Evolutionary conservation across 176 grass and related monocot genomes (phyloP).

Genomic region (Neostapfia colusana): DNA sequence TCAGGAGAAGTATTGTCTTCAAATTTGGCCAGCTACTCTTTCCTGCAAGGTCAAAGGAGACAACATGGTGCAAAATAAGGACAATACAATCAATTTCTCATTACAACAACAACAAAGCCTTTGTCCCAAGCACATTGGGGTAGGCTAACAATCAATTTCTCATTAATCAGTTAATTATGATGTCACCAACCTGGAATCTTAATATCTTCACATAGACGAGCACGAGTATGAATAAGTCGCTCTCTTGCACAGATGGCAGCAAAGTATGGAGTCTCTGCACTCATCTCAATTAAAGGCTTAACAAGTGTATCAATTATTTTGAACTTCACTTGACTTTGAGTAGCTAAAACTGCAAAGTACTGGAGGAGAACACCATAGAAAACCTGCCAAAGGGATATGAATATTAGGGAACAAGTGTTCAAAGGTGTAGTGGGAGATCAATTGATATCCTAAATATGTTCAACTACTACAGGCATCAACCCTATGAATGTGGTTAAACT

Average conservation of each 20-base stretch:
- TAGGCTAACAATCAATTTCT: conserved; percentile 44
- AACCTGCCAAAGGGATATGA: conserved; percentile 56
- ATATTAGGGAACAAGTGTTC: conserved; percentile 16
- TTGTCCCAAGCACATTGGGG: no score
- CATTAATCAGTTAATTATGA: conserved; percentile 21
- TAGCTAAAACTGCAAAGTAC: conserved; percentile 84
- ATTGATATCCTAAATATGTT: neutral
- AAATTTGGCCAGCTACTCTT: conserved; percentile 85
- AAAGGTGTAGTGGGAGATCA: neutral
- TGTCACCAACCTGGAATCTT: conserved; percentile 66
- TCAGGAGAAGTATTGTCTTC: conserved; percentile 85
- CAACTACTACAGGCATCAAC: neutral
- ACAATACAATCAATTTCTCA: conserved; percentile 37
- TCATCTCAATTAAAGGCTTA: conserved; percentile 94
- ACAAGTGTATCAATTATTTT: conserved; percentile 82
- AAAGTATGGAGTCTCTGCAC: conserved; percentile 90
- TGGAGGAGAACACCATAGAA: conserved; percentile 94
- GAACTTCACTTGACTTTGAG: conserved; percentile 64
- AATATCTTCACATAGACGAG: conserved; percentile 72
- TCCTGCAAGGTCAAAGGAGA: conserved; percentile 50
- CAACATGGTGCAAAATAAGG: conserved; percentile 3
- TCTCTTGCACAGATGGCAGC: conserved; percentile 92
- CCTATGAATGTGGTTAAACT: conserved; percentile 2
- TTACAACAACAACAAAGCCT: no score
- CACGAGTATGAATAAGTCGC: conserved; percentile 62